Conservation (phyloP, 2,329 filamentous ascomycete genomes). For the Fusarium cyanostomum region DNA sequence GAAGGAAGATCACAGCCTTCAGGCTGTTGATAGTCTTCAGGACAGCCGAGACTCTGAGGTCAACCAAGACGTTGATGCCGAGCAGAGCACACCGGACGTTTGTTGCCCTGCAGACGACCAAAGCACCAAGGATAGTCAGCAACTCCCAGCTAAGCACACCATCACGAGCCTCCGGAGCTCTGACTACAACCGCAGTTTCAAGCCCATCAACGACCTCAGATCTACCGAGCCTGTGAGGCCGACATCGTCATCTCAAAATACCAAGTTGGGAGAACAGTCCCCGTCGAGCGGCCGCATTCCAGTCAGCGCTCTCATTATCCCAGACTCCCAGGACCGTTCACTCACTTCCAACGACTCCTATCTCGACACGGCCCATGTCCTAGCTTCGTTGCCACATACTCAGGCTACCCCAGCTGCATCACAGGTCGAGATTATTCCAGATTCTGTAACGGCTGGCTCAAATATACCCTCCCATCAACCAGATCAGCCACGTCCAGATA, state of each 20-base stretch:
- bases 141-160: background rate
- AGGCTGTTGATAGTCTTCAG: background rate
- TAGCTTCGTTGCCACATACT: background rate
- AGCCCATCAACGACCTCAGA: background rate
- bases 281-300: slow-evolving; percentile 7
- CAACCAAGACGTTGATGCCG: background rate
- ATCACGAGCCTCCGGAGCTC: background rate
- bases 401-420: slow-evolving; percentile 7
- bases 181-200: background rate
- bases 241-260: background rate
- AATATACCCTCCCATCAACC: slow-evolving; percentile 45
- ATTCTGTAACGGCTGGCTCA: slow-evolving; percentile 18
- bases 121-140: background rate
- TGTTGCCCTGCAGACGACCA: background rate
- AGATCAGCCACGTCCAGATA: slow-evolving; percentile 9
- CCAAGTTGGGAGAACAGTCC: background rate
- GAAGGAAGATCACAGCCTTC: background rate
- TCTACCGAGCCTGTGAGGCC: background rate
- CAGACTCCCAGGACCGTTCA: slow-evolving; percentile 37
- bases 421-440: slow-evolving; percentile 18
- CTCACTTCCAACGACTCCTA: slow-evolving; percentile 12
- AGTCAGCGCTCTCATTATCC: slow-evolving; percentile 20
- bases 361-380: background rate
- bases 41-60: background rate
- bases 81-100: background rate